A percentile compares a stretch with the other conserved stretches of the same genome.
Evolutionary conservation across 164 flowering plant genomes (phyloP).

Genomic region (Vitis labrusca): DNA sequence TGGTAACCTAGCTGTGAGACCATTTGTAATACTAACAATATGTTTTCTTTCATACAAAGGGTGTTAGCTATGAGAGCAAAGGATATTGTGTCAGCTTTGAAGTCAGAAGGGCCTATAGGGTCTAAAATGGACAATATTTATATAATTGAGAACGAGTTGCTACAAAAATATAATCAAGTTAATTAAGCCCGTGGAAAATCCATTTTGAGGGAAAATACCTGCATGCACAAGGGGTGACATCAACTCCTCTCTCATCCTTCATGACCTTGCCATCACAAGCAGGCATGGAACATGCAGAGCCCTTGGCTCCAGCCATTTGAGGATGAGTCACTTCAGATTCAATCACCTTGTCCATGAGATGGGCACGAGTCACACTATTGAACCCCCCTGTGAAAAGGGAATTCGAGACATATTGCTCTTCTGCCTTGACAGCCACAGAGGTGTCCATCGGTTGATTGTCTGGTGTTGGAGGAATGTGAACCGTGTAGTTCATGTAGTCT

Average conservation of each 20-base stretch:
- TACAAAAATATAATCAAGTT: no score
- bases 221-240: conserved; percentile 67
- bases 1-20: no score
- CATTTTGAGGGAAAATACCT: conserved; percentile 23
- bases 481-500: conserved; percentile 70
- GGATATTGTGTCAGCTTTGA: no score
- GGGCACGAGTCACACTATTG: conserved; percentile 70
- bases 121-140: no score
- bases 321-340: conserved; percentile 66
- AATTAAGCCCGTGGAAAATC: no score
- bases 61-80: no score
- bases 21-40: no score
- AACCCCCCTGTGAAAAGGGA: conserved; percentile 72
- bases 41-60: no score
- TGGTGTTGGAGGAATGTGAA: conserved; percentile 75
- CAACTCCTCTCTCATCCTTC: conserved; percentile 62
- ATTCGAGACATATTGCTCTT: conserved; percentile 71
- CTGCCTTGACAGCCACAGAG: conserved; percentile 64
- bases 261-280: conserved; percentile 71
- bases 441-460: conserved; percentile 77
- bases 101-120: no score
- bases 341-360: conserved; percentile 74
- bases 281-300: conserved; percentile 53
- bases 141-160: no score
- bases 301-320: conserved; percentile 64